phyloP scores from a whole-genome alignment of 2,329 filamentous ascomycete species.

The Xylariaceae sp. region DNA sequence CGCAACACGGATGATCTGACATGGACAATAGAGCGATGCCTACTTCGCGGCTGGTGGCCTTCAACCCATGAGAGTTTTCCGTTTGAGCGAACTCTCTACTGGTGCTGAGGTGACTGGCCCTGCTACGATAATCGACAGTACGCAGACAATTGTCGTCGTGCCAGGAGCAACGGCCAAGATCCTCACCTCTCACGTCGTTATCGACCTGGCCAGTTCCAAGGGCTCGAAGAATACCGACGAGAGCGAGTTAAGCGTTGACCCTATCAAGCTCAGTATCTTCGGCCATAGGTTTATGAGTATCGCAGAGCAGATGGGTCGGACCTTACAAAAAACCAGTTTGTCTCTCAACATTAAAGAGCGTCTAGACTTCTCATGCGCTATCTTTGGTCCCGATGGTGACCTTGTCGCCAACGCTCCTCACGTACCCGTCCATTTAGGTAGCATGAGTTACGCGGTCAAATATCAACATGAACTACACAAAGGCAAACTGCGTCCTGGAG shows the following conservation, averaged over 20 bases:
- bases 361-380: conserved; percentile 76
- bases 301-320: conserved; percentile 78
- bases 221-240: conserved; percentile 25
- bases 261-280: conserved; percentile 74
- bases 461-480: conserved; percentile 78
- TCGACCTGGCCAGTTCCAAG: conserved; percentile 65
- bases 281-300: conserved; percentile 82
- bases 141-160: conserved; percentile 87
- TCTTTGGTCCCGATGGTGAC: conserved; percentile 72
- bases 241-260: conserved; percentile 55
- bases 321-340: conserved; percentile 74
- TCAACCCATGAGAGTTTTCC: conserved; percentile 75
- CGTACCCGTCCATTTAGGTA: conserved; percentile 75
- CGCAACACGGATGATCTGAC: too few relatives aligned
- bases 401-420: conserved; percentile 78
- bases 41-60: conserved; percentile 86
- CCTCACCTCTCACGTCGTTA: conserved; percentile 85
- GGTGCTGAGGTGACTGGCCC: conserved; percentile 74
- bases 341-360: conserved; percentile 79
- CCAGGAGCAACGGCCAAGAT: conserved; percentile 73
- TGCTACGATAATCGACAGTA: conserved; percentile 81
- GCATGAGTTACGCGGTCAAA: conserved; percentile 79
- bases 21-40: conserved; percentile 38
- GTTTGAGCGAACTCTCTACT: conserved; percentile 67
- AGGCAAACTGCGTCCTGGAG: conserved; percentile 71